Percentiles rank a stretch among this genome's conserved stretches.
These are phyloP conservation scores for Yarrowia porcina DNA, from an alignment of 805 yeast species.

Conservation along the genomic window DNA sequence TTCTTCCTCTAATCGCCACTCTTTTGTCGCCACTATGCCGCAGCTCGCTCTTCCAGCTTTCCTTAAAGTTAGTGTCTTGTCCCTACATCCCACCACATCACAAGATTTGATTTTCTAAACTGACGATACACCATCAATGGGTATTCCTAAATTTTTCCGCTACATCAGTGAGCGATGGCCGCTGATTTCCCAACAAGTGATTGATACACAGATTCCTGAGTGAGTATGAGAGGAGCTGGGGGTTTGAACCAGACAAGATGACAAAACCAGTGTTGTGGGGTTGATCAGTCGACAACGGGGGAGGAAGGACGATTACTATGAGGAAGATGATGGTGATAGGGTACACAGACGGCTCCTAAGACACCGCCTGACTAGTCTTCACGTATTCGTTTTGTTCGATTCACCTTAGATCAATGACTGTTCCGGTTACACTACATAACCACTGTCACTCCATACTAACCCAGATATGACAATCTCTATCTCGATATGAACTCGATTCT, in stretches of 20 bases:
- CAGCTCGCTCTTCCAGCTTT: not conserved
- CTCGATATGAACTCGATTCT: constrained; percentile 97
- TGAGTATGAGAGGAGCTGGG: constrained; percentile 29
- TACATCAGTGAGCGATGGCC: constrained; percentile 99
- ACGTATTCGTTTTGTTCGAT: no score
- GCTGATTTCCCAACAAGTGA: constrained; percentile 78
- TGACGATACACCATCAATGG: constrained; percentile 42
- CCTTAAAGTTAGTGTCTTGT: constrained; percentile 30
- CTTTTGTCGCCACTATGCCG: not conserved
- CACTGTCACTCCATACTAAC: not conserved
- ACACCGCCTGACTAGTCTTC: no score
- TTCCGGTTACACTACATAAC: not conserved
- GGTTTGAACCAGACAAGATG: not conserved
- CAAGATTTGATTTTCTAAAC: constrained; percentile 9
- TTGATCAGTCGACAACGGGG: no score
- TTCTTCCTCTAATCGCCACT: not conserved
- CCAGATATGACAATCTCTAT: constrained; percentile 79
- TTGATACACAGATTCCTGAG: constrained; percentile 81
- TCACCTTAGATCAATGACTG: not conserved
- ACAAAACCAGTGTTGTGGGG: not conserved
- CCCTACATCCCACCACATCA: constrained; percentile 19
- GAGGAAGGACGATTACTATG: no score
- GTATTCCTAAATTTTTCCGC: constrained; percentile 95
- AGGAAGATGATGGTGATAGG: no score
- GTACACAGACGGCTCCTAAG: no score